Evolutionary conservation across 1,284 basidiomycete species (phyloP), one percentile per base, ranked within the genome.

Genomic region (Ceraceosorus guamensis): DNA sequence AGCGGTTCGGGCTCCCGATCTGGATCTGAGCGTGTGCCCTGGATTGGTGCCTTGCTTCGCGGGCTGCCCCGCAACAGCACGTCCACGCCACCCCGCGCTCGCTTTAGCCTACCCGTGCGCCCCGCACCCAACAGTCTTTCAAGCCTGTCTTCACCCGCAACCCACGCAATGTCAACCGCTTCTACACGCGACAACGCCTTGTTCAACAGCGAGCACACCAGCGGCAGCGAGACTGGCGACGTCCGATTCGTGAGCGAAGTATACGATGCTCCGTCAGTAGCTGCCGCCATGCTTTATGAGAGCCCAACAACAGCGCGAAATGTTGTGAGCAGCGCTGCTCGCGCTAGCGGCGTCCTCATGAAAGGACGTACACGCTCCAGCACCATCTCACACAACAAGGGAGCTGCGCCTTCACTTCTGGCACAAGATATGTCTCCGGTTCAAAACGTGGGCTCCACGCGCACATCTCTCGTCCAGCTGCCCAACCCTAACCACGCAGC

Each of bases 51-150:
- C 34, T 41, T 24, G 32, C 13, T 6, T 34, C 49, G 16, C 35
- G 34, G 49, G 31, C 34, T 10, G 39, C 49, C n/a, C n/a, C n/a
- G 30, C 16, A n/a, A 37, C 37, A 50, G n/a, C 37, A 50, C 35
- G 49, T 37, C 34, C 14, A 50, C 24, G 49, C 34, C 30, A 41
- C 33, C 11, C 32, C 49, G 18, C 49, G 11, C 31, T 32, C 8
- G 18, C 34, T 6, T 32, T 32, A 30, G 49, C 33, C 10, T n/a
- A 30, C 4, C 14, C 49, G 44, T 16, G n/a, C 1, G 18, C 49
- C 33, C 11, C n/a, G n/a, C n/a, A n/a, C 37, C 37, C 8, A 8
- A 41, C 37, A 41, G 37, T 41, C 37, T 41, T 8, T n/a, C 37
- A n/a, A 41, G 37, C 37, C 8, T 41, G 8, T 41, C 37, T 8